These are phyloP conservation scores for Penicillium sp. DNA, from an alignment of 2,329 filamentous ascomycete genomes.

Conservation along the genomic window DNA sequence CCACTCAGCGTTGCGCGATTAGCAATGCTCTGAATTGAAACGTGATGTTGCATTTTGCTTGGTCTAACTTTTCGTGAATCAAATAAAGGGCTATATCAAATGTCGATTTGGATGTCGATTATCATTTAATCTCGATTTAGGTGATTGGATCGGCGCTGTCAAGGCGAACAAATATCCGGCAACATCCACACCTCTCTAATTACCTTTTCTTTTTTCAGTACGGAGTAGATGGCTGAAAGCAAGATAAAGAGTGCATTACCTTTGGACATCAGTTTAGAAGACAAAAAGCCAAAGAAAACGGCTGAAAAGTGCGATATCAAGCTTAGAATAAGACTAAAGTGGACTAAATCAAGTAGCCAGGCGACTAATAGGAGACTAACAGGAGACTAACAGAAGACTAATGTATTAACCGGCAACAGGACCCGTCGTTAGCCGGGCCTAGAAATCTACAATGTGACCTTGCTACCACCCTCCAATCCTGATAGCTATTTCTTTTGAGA, in stretches of 20 bases:
- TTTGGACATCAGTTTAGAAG: no score
- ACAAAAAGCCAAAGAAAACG: background rate
- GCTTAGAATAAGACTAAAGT: slow-evolving; percentile 12
- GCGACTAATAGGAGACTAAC: no score
- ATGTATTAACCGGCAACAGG: slow-evolving; percentile 17
- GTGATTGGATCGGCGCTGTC: background rate
- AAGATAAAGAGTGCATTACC: background rate
- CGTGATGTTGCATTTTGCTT: background rate
- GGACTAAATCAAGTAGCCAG: slow-evolving; percentile 1
- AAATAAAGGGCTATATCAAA: background rate
- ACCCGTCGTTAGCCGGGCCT: slow-evolving; percentile 25
- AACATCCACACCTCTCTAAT: background rate
- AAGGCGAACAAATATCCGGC: background rate
- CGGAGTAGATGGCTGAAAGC: background rate
- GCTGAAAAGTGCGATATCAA: no score
- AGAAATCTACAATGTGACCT: slow-evolving; percentile 29
- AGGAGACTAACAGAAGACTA: background rate
- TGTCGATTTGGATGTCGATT: background rate
- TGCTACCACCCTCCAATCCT: slow-evolving; percentile 11
- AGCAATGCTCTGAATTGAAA: background rate
- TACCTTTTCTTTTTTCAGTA: background rate
- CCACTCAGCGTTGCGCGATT: slow-evolving; percentile 8
- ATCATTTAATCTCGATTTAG: background rate
- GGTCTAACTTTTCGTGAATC: background rate
- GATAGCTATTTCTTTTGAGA: slow-evolving; percentile 14